Evolutionary conservation across 495 filamentous ascomycete species (phyloP), one percentile per base, ranked within the genome.

Genomic region (Penicilliopsis zonata): DNA sequence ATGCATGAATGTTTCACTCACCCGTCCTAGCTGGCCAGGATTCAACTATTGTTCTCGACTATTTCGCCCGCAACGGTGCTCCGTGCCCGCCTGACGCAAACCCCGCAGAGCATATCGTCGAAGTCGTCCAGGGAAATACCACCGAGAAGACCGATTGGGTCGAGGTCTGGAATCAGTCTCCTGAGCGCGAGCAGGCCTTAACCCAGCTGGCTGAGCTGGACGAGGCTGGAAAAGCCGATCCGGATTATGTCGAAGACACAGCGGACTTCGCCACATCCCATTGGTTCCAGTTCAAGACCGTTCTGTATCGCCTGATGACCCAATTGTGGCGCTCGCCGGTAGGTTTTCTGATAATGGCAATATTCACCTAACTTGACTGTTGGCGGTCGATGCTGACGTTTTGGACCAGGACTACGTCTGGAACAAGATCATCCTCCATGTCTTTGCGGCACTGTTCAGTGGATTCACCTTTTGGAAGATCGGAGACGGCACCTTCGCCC

Each of bases 291-390:
- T 53, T 76, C 26, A 50, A 36, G 13, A 53, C 53, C 28, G 70
- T 75, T 5, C 42, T 61, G 4, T 40, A 55, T 4, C 67, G 86
- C 38, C 74, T 90, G 19, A 87, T 86, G 58, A 60, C 84, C 46
- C 82, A 92, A 46, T 82, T 88, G 53, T 94, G 85, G 84, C 73
- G 86, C 58, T 41, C 72, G 57, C 24, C 69, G 77, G 34, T 90
- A 88, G 50, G 83, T 83, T 42, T 74, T 74, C 14, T 77, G 80
- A 55, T 73, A 45, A 32, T 9, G 58, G 58, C 18, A 41, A n/a
- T 24, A n/a, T 24, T 24, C n/a, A n/a, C n/a, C n/a, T n/a, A n/a
- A n/a, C n/a, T n/a, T n/a, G n/a, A 55, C 7, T 44, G 42, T n/a
- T 44, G 40, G 13, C 67, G 65, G 49, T 7, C 18, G 1, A 12